These are phyloP conservation scores for Artemisia argyi DNA, from an alignment of 129 eudicot genomes.

Conservation along the genomic window DNA sequence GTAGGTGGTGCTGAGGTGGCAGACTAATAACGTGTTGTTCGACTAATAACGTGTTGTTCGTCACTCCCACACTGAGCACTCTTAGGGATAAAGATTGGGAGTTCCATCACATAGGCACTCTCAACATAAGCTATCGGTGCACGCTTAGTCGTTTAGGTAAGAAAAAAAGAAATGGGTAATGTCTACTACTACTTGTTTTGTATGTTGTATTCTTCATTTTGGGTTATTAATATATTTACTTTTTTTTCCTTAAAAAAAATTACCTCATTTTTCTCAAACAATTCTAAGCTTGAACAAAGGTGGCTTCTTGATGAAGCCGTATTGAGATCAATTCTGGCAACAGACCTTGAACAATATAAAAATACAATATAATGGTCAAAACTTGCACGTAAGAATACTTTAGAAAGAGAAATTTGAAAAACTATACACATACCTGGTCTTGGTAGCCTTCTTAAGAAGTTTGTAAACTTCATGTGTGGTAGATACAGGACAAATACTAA, in stretches of 20 bases:
- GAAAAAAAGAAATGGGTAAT: no score
- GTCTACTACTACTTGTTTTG: no score
- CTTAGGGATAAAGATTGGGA: no score
- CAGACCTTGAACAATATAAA: constrained; percentile 42
- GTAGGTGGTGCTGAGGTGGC: no score
- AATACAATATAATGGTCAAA: background rate
- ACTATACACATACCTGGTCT: constrained; percentile 45
- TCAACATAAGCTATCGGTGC: no score
- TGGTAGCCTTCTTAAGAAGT: constrained; percentile 62
- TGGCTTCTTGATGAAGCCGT: constrained; percentile 68
- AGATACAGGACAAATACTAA: constrained; percentile 55
- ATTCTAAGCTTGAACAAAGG: constrained; percentile 56
- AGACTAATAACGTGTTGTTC: no score
- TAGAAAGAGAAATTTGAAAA: background rate
- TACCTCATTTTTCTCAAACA: constrained; percentile 66
- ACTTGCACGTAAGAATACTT: no score
- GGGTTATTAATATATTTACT: background rate
- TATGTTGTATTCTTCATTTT: no score
- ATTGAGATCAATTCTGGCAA: constrained; percentile 61
- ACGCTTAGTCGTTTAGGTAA: no score
- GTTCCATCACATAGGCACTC: no score
- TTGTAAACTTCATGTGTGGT: constrained; percentile 51
- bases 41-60: no score
- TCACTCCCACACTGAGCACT: no score
- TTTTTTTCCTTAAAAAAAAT: background rate